Evolutionary conservation across 2,329 filamentous ascomycete genomes (phyloP), one percentile per base, ranked within the genome.

Genomic region (Colletotrichum liaoningense): DNA sequence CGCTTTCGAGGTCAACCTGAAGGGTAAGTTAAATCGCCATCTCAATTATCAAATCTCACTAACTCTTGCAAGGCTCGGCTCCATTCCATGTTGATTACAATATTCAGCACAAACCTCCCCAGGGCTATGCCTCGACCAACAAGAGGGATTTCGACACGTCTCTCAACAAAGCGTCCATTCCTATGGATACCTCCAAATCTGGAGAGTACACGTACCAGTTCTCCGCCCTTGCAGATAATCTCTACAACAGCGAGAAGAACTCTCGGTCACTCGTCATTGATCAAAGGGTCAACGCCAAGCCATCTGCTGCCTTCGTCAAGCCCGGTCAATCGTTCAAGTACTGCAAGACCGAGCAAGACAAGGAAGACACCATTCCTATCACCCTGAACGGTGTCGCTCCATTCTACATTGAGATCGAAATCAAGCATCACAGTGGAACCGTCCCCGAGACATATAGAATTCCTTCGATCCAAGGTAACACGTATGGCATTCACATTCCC

Each of bases 291-390:
- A 93, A 98, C 79, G 89, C 94, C 16, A 93, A 93, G 72, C 97
- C 97, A 1, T 91, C 92, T 2, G 97, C 95, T 4, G 88, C 89
- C 5, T 99, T 99, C 80, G 88, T 89, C 72, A 94, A 94, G 76
- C 94, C 95, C 3, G 95, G 95, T 19, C 97, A 97, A 82, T 95
- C 94, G 0, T 98, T 98, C 87, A 97, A 97, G 81, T 98, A 96
- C 83, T 99, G 97, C 84, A 93, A 95, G 81, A 92, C 95, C 60
- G 94, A 98, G 78, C 90, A 93, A 63, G 91, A 91, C 67, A 91
- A 92, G 38, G 94, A 97, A 78, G 95, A 99, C 79, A 91, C 90
- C 54, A 98, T 99, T 67, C 95, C 96, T 0, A 93, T 99, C 72
- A 92, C 90, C 2, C 88, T 99, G 22, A 93, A 93, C 72, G 97